Evolutionary conservation across 2,329 filamentous ascomycete species (phyloP).

Genomic region (Calonectria honghensis): DNA sequence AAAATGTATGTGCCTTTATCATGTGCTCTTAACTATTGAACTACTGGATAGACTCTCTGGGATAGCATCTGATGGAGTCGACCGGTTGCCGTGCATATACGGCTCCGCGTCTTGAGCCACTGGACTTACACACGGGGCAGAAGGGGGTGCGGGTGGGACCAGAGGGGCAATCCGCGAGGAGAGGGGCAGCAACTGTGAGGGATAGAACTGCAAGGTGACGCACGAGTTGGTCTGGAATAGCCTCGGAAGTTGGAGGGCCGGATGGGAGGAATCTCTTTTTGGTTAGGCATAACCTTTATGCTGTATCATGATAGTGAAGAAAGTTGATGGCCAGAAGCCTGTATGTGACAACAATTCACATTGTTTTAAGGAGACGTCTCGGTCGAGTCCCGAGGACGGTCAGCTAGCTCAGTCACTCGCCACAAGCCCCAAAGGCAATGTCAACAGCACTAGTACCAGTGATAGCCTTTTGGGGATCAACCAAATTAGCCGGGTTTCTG

Average conservation of each 20-base stretch:
- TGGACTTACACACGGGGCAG: slow-evolving; percentile 10
- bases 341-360: slow-evolving; percentile 43
- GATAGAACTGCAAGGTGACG: slow-evolving; percentile 40
- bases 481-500: slow-evolving; percentile 15
- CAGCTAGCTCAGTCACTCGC: slow-evolving; percentile 34
- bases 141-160: slow-evolving; percentile 28
- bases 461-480: background rate
- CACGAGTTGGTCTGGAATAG: slow-evolving; percentile 45
- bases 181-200: slow-evolving; percentile 35
- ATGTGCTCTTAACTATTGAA: background rate
- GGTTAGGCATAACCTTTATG: slow-evolving; percentile 33
- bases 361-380: slow-evolving; percentile 46
- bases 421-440: background rate
- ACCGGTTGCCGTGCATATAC: background rate
- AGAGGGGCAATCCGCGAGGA: slow-evolving; percentile 30
- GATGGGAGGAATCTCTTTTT: slow-evolving; percentile 41
- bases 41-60: background rate
- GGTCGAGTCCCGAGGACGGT: slow-evolving; percentile 54
- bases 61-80: background rate
- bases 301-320: slow-evolving; percentile 28
- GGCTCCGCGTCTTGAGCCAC: background rate
- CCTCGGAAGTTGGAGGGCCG: slow-evolving; percentile 46
- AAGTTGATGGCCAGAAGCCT: slow-evolving; percentile 1
- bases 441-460: background rate
- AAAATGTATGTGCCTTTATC: background rate